Evolutionary conservation across 257 asterid species (phyloP).

Genomic region (Catharanthus roseus): DNA sequence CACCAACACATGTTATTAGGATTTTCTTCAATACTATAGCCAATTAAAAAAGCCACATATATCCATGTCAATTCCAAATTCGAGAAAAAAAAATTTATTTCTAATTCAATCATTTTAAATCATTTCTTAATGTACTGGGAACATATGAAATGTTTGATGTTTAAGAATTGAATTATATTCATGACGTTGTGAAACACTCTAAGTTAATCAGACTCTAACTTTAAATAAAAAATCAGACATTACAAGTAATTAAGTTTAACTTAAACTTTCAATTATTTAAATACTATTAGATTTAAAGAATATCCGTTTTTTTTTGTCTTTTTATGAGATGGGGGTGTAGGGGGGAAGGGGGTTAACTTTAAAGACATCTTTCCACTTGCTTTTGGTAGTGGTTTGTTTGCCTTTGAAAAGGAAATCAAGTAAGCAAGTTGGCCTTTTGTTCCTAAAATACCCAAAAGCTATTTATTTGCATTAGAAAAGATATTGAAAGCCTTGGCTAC

Average conservation of each 20-base stretch:
- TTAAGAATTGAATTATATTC: no score
- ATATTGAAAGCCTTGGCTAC: background rate
- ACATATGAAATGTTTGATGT: no score
- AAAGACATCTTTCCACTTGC: conserved; percentile 15
- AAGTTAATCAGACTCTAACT: no score
- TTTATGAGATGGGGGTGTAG: no score
- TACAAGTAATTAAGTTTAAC: no score
- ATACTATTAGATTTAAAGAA: no score
- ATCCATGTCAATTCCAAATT: conserved; percentile 16
- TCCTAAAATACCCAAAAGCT: background rate
- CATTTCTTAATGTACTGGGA: no score
- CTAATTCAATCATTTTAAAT: no score
- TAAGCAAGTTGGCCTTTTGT: conserved; percentile 10
- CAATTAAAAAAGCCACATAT: background rate
- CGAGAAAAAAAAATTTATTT: background rate
- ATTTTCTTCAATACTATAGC: conserved; percentile 5
- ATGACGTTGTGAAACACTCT: no score
- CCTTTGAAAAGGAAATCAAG: conserved; percentile 9
- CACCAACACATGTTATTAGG: conserved; percentile 23
- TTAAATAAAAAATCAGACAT: no score
- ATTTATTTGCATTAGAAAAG: background rate
- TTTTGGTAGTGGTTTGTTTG: conserved; percentile 16
- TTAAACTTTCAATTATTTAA: no score
- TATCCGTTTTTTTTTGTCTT: no score
- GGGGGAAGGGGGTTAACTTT: background rate